A percentile compares a stretch with the other conserved stretches of the same genome.
Conservation (phyloP, 257 asterid species). For the Fraxinus quadrangulata region DNA sequence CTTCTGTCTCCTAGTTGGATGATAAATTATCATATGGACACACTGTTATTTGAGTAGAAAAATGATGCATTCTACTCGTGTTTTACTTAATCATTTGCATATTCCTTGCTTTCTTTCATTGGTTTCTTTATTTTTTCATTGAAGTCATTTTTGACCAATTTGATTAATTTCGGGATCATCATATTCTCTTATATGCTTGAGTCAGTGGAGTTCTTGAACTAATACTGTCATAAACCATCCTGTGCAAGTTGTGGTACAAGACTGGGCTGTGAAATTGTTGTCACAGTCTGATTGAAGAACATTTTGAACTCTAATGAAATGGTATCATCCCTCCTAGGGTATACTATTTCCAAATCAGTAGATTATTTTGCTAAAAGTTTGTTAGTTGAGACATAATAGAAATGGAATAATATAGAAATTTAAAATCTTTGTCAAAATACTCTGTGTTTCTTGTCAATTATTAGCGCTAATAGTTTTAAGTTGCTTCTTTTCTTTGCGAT, state of each 20-base stretch:
- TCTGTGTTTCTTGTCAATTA: background rate
- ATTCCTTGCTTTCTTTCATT: background rate
- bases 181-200: background rate
- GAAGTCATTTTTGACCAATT: background rate
- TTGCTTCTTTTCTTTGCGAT: background rate
- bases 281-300: background rate
- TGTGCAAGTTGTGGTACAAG: background rate
- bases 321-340: background rate
- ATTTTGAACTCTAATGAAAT: background rate
- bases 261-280: background rate
- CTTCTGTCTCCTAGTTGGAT: background rate
- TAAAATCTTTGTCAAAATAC: background rate
- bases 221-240: background rate
- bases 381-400: background rate
- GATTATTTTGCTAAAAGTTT: background rate
- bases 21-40: background rate
- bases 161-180: background rate
- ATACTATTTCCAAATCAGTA: background rate
- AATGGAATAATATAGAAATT: background rate
- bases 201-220: background rate
- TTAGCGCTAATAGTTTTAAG: background rate
- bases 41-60: background rate
- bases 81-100: background rate
- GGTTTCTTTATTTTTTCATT: background rate
- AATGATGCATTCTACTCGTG: background rate